Evolutionary conservation across 2,329 filamentous ascomycete species (phyloP).

Genomic region (Arthrobotrys entomopaga): DNA sequence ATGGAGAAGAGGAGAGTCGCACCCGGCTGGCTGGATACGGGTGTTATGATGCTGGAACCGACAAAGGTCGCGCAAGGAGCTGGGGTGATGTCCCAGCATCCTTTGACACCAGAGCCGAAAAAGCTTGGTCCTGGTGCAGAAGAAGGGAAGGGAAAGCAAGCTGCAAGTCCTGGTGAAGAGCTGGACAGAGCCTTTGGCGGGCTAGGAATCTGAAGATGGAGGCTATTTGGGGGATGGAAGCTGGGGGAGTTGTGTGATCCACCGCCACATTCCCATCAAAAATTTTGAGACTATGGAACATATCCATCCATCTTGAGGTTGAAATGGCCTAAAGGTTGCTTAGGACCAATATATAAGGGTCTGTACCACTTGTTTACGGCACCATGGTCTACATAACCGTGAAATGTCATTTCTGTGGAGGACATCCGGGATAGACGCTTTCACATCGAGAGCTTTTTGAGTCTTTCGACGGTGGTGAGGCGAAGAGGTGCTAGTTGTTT

Average conservation of each 20-base stretch:
- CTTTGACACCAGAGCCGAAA: constrained; percentile 27
- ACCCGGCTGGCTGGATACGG: constrained; percentile 82
- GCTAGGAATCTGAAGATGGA: constrained; percentile 59
- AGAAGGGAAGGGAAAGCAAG: constrained; percentile 61
- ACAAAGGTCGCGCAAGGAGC: constrained; percentile 60
- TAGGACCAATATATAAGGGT: no score
- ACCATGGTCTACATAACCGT: no score
- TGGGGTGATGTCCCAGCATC: constrained; percentile 3
- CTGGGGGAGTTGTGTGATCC: background rate
- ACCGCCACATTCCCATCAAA: no score
- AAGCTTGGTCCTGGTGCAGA: constrained; percentile 57
- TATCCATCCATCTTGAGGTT: no score
- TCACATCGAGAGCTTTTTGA: no score
- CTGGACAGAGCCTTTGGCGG: constrained; percentile 70
- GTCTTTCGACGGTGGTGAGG: no score
- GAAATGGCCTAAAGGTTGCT: no score
- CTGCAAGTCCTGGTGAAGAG: constrained; percentile 65
- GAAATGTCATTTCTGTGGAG: no score
- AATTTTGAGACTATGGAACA: no score
- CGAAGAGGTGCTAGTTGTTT: no score
- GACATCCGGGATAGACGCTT: no score
- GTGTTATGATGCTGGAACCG: constrained; percentile 71
- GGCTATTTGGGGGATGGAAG: background rate
- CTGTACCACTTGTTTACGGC: no score
- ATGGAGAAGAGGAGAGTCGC: constrained; percentile 79